phyloP scores from a whole-genome alignment of 768 basidiomycete genomes.

The Termitomyces sp. region DNA sequence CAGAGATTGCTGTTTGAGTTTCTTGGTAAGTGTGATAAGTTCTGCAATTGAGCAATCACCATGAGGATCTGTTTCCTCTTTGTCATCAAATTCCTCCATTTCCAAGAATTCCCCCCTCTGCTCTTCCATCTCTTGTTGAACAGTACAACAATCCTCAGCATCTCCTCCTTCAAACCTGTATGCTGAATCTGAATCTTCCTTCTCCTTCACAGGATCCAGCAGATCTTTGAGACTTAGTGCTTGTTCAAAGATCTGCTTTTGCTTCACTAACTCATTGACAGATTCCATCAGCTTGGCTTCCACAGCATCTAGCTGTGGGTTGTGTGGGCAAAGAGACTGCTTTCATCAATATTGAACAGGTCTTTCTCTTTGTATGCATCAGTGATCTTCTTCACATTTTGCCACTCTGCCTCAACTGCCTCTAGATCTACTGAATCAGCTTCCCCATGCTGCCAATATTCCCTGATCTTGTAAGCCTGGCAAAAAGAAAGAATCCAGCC shows the following conservation, averaged over 20 bases:
- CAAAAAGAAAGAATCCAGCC: not conserved
- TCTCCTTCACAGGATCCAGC: not conserved
- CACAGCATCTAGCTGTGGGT: not conserved
- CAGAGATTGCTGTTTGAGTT: no score
- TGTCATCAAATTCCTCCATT: not conserved
- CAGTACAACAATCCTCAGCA: not conserved
- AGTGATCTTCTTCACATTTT: not conserved
- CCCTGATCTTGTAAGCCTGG: conserved; percentile 3
- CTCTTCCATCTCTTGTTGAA: not conserved
- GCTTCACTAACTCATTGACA: not conserved
- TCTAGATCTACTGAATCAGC: conserved; percentile 21
- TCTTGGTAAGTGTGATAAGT: no score
- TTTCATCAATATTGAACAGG: conserved; percentile 17
- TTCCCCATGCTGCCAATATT: conserved; percentile 15
- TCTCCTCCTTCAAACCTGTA: not conserved
- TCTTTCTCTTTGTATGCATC: conserved; percentile 18
- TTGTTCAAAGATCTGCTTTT: not conserved
- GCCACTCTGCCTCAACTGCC: conserved; percentile 12
- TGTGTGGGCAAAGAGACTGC: conserved; percentile 5
- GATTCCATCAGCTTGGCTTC: not conserved
- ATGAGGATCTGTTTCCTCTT: not conserved
- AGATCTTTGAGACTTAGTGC: not conserved
- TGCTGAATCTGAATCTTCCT: not conserved
- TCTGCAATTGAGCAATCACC: not conserved
- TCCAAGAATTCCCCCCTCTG: not conserved